Conservation (phyloP, 139 green algal species). For the Chlorella sp. region DNA sequence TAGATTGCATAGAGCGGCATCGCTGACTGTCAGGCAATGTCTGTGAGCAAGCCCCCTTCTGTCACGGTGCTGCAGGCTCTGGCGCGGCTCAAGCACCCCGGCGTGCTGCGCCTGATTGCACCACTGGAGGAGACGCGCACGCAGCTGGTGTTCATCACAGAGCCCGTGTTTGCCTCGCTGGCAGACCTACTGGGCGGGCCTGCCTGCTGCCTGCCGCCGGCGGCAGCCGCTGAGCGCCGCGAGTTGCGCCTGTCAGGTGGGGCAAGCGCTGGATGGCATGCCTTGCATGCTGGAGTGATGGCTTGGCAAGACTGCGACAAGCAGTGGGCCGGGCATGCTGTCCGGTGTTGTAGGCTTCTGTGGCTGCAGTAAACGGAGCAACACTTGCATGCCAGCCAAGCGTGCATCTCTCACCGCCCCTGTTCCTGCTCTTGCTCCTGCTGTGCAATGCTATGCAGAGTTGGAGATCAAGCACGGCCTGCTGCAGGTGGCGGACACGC, state of each 20-base stretch:
- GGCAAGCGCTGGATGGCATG: not conserved
- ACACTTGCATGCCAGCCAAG: too few species aligned
- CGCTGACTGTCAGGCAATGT: too few species aligned
- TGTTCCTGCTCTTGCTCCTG: not conserved
- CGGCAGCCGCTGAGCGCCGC: constrained; percentile 20
- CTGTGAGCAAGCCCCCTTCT: too few species aligned
- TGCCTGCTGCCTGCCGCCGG: constrained; percentile 32
- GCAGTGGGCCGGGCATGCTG: too few species aligned
- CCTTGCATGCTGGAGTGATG: too few species aligned
- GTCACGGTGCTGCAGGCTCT: constrained; percentile 7
- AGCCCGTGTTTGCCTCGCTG: constrained; percentile 77
- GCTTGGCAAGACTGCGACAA: too few species aligned
- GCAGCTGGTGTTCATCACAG: constrained; percentile 88
- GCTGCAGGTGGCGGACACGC: constrained; percentile 72
- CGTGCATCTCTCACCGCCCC: not conserved
- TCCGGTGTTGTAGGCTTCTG: too few species aligned
- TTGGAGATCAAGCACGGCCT: constrained; percentile 91
- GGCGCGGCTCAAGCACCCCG: constrained; percentile 68
- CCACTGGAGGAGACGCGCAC: constrained; percentile 84
- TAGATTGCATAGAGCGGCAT: too few species aligned
- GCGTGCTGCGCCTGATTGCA: constrained; percentile 70
- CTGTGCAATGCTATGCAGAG: not conserved
- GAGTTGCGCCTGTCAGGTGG: constrained; percentile 43
- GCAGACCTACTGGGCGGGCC: constrained; percentile 64
- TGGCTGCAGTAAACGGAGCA: too few species aligned